Percentiles rank a stretch among this genome's conserved stretches.
Evolutionary conservation across 1,284 basidiomycete species (phyloP).

Genomic region (Irpex sp.): DNA sequence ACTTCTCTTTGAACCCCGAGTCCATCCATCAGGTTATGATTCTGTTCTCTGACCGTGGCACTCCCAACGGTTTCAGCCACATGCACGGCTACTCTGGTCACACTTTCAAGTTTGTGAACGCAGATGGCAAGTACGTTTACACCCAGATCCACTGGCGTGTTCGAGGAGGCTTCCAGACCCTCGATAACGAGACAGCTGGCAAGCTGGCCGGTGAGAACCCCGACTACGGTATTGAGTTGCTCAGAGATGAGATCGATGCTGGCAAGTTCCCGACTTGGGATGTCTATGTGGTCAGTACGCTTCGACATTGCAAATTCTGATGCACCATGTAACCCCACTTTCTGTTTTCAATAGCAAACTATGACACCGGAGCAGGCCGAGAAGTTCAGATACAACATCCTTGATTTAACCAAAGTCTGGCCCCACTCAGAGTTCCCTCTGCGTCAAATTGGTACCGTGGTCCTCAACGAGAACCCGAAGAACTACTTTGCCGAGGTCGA

Average conservation of each 20-base stretch:
- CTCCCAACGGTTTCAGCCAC: slow-evolving; percentile 79
- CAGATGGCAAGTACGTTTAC: slow-evolving; percentile 80
- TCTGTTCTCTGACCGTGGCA: slow-evolving; percentile 89
- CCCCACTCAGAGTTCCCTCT: slow-evolving; percentile 84
- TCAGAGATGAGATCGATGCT: slow-evolving; percentile 80
- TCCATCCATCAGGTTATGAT: slow-evolving; percentile 90
- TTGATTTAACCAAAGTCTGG: slow-evolving; percentile 93
- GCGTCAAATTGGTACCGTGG: slow-evolving; percentile 80
- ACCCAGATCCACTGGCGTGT: slow-evolving; percentile 78
- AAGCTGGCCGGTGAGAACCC: slow-evolving; percentile 72
- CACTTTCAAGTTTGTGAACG: slow-evolving; percentile 88
- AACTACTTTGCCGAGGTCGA: slow-evolving; percentile 90
- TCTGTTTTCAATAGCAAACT: slow-evolving; percentile 55
- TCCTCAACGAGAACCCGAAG: slow-evolving; percentile 81
- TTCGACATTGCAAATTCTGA: background rate
- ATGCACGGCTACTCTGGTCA: slow-evolving; percentile 93
- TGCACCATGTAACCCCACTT: background rate
- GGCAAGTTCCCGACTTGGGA: slow-evolving; percentile 81
- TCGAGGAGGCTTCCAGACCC: slow-evolving; percentile 79
- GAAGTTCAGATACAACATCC: slow-evolving; percentile 82
- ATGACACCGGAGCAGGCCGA: slow-evolving; percentile 92
- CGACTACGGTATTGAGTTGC: slow-evolving; percentile 73
- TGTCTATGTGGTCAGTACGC: slow-evolving; percentile 49
- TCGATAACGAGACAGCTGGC: slow-evolving; percentile 53
- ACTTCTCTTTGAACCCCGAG: slow-evolving; percentile 89